Base-by-base conservation (phyloP, 2,329 filamentous ascomycete genomes). In the Fusarium sp. region DNA sequence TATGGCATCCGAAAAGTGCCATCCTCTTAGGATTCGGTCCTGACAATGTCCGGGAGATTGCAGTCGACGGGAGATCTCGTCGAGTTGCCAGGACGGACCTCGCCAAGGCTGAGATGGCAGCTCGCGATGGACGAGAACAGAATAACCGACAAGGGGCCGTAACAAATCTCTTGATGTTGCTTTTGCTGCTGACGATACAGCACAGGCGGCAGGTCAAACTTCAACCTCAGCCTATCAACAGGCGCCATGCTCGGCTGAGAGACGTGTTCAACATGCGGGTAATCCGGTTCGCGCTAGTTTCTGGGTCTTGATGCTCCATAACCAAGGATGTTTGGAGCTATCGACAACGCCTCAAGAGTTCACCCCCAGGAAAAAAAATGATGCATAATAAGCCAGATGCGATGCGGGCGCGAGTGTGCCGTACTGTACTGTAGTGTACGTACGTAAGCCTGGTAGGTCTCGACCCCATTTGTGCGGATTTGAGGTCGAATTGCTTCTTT, bases 211-310 rank as follows among this genome's bases (percentile, higher is more conserved):
- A 35, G 61, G 52, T 58, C 61, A 31, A 58, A 35, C 59, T 64
- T 54, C 58, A 65, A 31, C 18, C 39, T 24, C 41, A 41, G 22
- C 72, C 72, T 74, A 75, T 69, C 62, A 69, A 18, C 29, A 16
- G 43, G 52, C 54, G 29, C 33, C 64, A 68, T 60, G 64, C n/a
- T 37, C 29, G 65, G 62, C 35, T 52, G 60, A 48, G 65, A 60
- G 48, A 33, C 63, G 64, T 71, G 67, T 60, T 59, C 29, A 64
- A 20, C 50, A 74, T 75, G 72, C 72, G 59, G 72, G 72, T 73
- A 69, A 74, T 74, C 72, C 72, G 52, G 72, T 74, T 74, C 72
- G 72, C 72, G 62, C 72, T 67, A 73, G 60, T 29, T 54, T 41
- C 45, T 33, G 29, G 18, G 33, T 63, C 41, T 48, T 43, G 35